Conservation (phyloP, 768 basidiomycete species). For the Candolleomyces aberdarensis region DNA sequence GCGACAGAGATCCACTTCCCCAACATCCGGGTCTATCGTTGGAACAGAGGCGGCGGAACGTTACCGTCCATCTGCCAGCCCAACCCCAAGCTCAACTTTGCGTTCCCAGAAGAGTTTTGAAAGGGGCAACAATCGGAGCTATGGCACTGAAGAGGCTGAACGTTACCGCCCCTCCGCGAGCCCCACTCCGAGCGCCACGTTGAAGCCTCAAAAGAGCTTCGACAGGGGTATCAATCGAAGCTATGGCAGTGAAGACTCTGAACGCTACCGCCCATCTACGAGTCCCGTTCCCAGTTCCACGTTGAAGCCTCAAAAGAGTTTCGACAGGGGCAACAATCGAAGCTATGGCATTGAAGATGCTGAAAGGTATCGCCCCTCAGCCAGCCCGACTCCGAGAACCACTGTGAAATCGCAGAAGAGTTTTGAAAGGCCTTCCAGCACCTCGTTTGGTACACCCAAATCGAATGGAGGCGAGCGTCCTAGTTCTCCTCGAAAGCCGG, state of each 20-base stretch:
- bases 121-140: conserved; percentile 6
- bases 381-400: not conserved
- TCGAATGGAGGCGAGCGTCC: not conserved
- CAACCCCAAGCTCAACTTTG: not conserved
- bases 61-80: conserved; percentile 10
- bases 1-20: conserved; percentile 5
- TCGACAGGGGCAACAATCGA: not conserved
- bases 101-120: conserved; percentile 2
- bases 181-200: conserved; percentile 1
- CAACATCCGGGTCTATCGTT: not conserved
- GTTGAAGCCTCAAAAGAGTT: conserved; percentile 6
- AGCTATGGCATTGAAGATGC: not conserved
- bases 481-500: not conserved
- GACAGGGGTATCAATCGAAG: conserved; percentile 1
- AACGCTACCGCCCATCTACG: conserved; percentile 13
- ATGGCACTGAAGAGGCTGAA: conserved; percentile 13
- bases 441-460: not conserved
- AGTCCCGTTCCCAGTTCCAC: not conserved
- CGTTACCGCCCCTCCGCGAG: conserved; percentile 14
- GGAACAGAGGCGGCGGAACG: conserved; percentile 10
- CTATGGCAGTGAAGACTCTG: conserved; percentile 13
- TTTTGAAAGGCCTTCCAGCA: not conserved
- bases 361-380: conserved; percentile 4
- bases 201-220: conserved; percentile 7
- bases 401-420: not conserved